These are phyloP conservation scores for Kwoniella shivajii DNA, from an alignment of 1,284 basidiomycete species.

Conservation along the genomic window DNA sequence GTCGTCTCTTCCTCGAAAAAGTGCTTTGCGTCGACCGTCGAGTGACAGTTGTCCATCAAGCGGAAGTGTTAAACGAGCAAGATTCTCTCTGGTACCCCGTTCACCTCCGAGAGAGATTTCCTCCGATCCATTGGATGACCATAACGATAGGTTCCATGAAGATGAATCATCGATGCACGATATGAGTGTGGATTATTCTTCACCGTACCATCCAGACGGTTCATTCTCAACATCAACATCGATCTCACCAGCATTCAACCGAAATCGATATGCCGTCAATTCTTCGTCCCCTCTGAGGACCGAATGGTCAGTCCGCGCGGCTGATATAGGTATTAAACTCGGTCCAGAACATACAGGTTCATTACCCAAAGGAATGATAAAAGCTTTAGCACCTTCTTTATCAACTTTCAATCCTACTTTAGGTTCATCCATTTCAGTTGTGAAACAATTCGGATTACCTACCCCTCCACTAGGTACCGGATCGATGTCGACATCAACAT, in stretches of 20 bases:
- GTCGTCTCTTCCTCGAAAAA: constrained; percentile 13
- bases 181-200: background rate
- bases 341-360: constrained; percentile 32
- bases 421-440: constrained; percentile 10
- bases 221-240: constrained; percentile 1
- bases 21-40: constrained; percentile 20
- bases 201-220: background rate
- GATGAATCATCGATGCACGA: constrained; percentile 6
- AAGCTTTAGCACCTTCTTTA: constrained; percentile 16
- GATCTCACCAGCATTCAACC: background rate
- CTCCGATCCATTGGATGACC: constrained; percentile 9
- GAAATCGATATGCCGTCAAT: background rate
- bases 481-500: constrained; percentile 1
- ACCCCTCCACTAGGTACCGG: constrained; percentile 27
- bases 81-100: constrained; percentile 27
- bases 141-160: constrained; percentile 8
- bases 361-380: constrained; percentile 21
- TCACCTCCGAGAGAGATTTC: constrained; percentile 16
- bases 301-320: constrained; percentile 28
- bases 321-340: constrained; percentile 26
- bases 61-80: constrained; percentile 19
- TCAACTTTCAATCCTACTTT: constrained; percentile 6
- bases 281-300: constrained; percentile 17
- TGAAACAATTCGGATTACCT: constrained; percentile 15
- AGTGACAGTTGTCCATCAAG: background rate